Conservation (phyloP, 164 flowering plant species). For the Nymphaea thermarum region DNA sequence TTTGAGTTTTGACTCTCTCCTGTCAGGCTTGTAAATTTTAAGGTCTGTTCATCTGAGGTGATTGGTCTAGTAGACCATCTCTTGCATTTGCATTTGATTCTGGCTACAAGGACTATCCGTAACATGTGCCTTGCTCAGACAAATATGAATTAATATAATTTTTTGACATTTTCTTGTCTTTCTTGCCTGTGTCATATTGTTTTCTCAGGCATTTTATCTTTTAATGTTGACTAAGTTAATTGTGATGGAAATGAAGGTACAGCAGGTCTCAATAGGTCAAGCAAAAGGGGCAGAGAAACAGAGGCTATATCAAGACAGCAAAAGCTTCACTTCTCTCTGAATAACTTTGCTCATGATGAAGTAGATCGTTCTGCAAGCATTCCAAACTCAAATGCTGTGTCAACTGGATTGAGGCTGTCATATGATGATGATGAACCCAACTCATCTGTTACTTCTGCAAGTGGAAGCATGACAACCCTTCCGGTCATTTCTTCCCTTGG, state of each 20-base stretch:
- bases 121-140: too few relatives aligned
- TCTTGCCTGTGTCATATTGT: slow-evolving; percentile 26
- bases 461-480: slow-evolving; percentile 50
- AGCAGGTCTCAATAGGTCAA: slow-evolving; percentile 26
- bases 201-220: slow-evolving; percentile 1
- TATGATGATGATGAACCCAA: slow-evolving; percentile 80
- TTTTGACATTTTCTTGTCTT: not conserved
- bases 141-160: not conserved
- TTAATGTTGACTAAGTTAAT: slow-evolving; percentile 50
- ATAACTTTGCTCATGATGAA: slow-evolving; percentile 42
- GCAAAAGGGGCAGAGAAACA: slow-evolving; percentile 43
- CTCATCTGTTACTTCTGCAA: slow-evolving; percentile 64
- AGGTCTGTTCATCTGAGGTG: too few relatives aligned
- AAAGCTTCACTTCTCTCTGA: slow-evolving; percentile 60
- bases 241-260: slow-evolving; percentile 44
- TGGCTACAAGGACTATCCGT: too few relatives aligned
- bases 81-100: too few relatives aligned
- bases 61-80: too few relatives aligned
- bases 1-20: too few relatives aligned
- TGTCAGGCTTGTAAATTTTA: too few relatives aligned
- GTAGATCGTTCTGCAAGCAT: slow-evolving; percentile 36
- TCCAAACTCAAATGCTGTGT: slow-evolving; percentile 49
- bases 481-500: slow-evolving; percentile 41
- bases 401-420: slow-evolving; percentile 77
- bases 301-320: slow-evolving; percentile 43